phyloP scores from a whole-genome alignment of 441 rosid genomes.

The Breynia disticha region DNA sequence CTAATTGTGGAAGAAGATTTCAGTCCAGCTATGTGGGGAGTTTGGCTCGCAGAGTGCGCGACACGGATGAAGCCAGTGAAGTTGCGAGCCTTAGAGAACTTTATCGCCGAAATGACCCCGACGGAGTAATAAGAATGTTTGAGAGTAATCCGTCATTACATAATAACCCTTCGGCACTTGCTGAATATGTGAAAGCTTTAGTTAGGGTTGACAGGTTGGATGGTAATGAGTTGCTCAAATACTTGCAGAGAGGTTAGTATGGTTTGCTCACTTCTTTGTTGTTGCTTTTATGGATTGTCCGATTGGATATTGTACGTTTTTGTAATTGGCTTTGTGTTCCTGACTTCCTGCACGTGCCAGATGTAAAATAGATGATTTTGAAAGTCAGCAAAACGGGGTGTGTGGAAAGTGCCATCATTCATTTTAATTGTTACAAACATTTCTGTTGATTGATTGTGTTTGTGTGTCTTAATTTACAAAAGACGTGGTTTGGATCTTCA shows the following conservation, averaged over 20 bases:
- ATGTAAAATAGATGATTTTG: no score
- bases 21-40: conserved; percentile 67
- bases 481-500: no score
- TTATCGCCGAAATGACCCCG: conserved; percentile 66
- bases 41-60: conserved; percentile 70
- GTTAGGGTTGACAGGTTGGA: conserved; percentile 85
- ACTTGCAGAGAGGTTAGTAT: conserved; percentile 69
- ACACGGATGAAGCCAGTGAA: conserved; percentile 59
- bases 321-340: no score
- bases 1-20: conserved; percentile 35
- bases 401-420: no score
- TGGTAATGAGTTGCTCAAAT: conserved; percentile 66
- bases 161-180: conserved; percentile 55
- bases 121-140: conserved; percentile 66
- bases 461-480: no score
- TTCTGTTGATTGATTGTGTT: no score
- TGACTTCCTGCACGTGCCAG: no score
- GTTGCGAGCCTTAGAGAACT: conserved; percentile 64
- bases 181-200: conserved; percentile 84
- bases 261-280: background rate
- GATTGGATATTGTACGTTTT: background rate
- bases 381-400: no score
- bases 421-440: no score
- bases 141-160: conserved; percentile 80
- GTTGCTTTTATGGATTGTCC: background rate